Percentiles rank a stretch among this genome's conserved stretches.
Evolutionary conservation across 805 yeast species (phyloP).

Genomic region (Vanderwaltozyma tropicalis): DNA sequence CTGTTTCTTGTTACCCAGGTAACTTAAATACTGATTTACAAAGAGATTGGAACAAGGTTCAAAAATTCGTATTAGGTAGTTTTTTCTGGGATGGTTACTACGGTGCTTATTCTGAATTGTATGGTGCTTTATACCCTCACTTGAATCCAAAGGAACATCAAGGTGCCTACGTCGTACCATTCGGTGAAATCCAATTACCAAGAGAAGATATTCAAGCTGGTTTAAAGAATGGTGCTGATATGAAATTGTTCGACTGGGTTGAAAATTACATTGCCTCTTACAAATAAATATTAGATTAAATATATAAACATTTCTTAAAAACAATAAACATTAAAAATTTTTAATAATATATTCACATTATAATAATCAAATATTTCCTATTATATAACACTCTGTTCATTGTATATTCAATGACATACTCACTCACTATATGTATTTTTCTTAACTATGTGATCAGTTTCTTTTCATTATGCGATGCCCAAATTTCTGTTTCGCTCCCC

Average conservation of each 20-base stretch:
- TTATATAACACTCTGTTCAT: too few species aligned
- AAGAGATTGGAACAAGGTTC: conserved; percentile 13
- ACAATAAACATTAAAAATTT: too few species aligned
- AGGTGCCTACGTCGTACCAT: conserved; percentile 30
- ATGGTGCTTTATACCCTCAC: conserved; percentile 28
- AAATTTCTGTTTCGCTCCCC: too few species aligned
- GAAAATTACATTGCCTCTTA: conserved; percentile 9
- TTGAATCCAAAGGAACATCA: conserved; percentile 16
- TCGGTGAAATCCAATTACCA: conserved; percentile 24
- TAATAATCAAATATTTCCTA: too few species aligned
- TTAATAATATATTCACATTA: too few species aligned
- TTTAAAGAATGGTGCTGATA: conserved; percentile 19
- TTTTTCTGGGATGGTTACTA: conserved; percentile 13
- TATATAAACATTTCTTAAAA: too few species aligned
- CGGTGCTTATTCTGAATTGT: conserved; percentile 32
- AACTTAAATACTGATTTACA: conserved; percentile 22
- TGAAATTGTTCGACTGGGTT: conserved; percentile 21
- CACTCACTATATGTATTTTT: too few species aligned
- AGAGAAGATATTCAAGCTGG: conserved; percentile 20
- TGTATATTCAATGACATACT: too few species aligned
- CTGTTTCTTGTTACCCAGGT: conserved; percentile 31
- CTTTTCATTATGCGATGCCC: too few species aligned
- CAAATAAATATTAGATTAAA: too few species aligned
- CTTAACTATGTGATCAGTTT: too few species aligned
- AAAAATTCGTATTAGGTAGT: conserved; percentile 2